Evolutionary conservation across 371 early-diverging fungal genomes (phyloP), one percentile per base, ranked within the genome.

Genomic region (Mucor circinelloides): DNA sequence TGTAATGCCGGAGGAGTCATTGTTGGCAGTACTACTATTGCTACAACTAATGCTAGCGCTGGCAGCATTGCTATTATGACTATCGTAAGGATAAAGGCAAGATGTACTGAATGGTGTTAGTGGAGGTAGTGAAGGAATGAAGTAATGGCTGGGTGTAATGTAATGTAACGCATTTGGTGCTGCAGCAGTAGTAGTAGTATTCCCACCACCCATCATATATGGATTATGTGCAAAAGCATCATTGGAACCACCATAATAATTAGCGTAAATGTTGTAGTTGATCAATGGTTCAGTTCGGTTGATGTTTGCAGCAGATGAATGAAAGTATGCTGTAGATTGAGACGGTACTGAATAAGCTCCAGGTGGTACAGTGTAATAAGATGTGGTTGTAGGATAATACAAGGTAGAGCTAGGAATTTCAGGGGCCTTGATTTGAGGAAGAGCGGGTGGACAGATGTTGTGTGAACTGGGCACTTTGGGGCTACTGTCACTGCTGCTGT

Each of bases 191-290:
- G 15, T 44, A 6, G 30, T 6, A 30, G 36, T 10, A 36, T 36
- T 36, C 12, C 36, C 36, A 12, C 55, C 31, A n/a, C 55, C 17
- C 17, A 55, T 19, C 15, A 31, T 1, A 17, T 55, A 55, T 17
- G 30, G 31, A 9, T 15, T 30, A 55, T 27, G 28, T 2, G 55
- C 13, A 27, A 28, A 31, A 7, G 8, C 31, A n/a, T 30, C 55
- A 15, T 23, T 19, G 6, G 55, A 7, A 12, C 17, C 12, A 31
- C n/a, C 31, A n/a, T 55, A 55, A 28, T 55, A 55, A 30, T n/a
- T 55, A n/a, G 30, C 31, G 55, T 55, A 55, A n/a, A 55, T 55
- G 19, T 55, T 55, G 31, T 55, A 55, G 17, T 55, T 55, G 12
- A 55, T 28, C 55, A 19, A 55, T 6, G 55, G 55, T 28, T 55